Conservation (phyloP, 176 grass and related monocot genomes). For the Phoenix dactylifera region DNA sequence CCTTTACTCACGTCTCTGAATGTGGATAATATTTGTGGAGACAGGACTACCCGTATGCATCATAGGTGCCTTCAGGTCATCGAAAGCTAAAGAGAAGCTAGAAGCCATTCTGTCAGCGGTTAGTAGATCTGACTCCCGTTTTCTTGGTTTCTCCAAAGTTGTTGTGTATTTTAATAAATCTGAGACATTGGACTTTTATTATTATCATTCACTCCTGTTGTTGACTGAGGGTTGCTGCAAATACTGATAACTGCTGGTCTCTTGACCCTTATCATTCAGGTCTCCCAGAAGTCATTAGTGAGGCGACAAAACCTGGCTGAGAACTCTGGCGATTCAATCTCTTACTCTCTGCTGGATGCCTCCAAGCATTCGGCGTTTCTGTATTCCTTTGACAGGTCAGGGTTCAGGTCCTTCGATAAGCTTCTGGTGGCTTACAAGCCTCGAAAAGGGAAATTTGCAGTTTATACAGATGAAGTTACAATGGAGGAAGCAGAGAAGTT, state of each 20-base stretch:
- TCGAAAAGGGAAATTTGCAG: slow-evolving; percentile 43
- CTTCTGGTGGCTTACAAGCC: slow-evolving; percentile 82
- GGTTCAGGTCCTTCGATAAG: slow-evolving; percentile 38
- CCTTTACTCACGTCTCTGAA: slow-evolving; percentile 50
- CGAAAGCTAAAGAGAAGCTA: slow-evolving; percentile 44
- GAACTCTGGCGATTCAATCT: slow-evolving; percentile 29
- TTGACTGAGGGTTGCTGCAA: too few relatives aligned
- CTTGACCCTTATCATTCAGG: slow-evolving; percentile 33
- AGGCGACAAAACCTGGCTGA: slow-evolving; percentile 34
- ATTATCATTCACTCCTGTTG: too few relatives aligned
- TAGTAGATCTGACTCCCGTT: slow-evolving; percentile 3
- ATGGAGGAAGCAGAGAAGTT: slow-evolving; percentile 75
- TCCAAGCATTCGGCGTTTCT: slow-evolving; percentile 56
- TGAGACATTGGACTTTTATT: too few relatives aligned
- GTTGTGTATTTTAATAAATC: too few relatives aligned
- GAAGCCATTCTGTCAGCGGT: slow-evolving; percentile 54
- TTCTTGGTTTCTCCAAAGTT: too few relatives aligned
- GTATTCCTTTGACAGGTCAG: slow-evolving; percentile 50
- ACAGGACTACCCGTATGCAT: slow-evolving; percentile 52
- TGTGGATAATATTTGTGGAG: slow-evolving; percentile 57
- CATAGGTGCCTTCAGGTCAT: slow-evolving; percentile 68
- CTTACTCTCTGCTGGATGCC: slow-evolving; percentile 55
- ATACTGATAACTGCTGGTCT: neutral
- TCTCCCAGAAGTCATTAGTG: slow-evolving; percentile 75
- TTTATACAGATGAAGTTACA: slow-evolving; percentile 32